Base-by-base conservation (phyloP, 2,329 filamentous ascomycete genomes). In the Diaporthe batatas region DNA sequence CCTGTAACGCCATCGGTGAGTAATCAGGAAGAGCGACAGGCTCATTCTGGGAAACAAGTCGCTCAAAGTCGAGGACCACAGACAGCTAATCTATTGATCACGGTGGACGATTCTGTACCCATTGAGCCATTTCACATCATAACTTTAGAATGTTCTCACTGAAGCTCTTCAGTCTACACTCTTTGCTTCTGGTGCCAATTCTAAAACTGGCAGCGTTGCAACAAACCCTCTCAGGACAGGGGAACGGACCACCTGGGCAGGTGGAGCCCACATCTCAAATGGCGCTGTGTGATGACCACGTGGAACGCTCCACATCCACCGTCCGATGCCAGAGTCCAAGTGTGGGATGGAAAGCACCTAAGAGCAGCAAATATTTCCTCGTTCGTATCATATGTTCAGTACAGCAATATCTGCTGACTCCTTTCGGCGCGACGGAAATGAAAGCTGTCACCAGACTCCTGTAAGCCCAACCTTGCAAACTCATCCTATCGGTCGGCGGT, bases 241-340 rank as follows among this genome's bases (percentile, higher is more conserved):
- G 47, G 12, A 25, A 53, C n/a, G 29, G 39, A 36, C 18, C 4
- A n/a, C n/a, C n/a, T n/a, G n/a, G n/a, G n/a, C n/a, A 11, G 32
- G 44, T 67, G 62, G 62, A 67, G 47, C n/a, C 14, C 14, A 6
- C 21, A 34, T 51, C 21, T 36, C 14, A 42, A 18, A 14, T 42
- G 39, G 39, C 39, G 39, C 14, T 53, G 14, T 36, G 44, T 67
- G 29, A 39, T 25, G 29, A 53, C 34, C 62, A 36, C 39, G 62
- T 67, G 44, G 32, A 25, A 47, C 62, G 62, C 21, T 29, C 62
- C 62, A 67, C 62, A 21, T 29, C 62, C 62, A 67, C 62, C 12
- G 12, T 65, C 36, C 44, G 51, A 36, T 65, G 18, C 3, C 21
- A 32, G 51, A n/a, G 62, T 32, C 62, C 2, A 47, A 39, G 8